Evolutionary conservation across 2,329 filamentous ascomycete species (phyloP).

Genomic region (Scedosporium aurantiacum): DNA sequence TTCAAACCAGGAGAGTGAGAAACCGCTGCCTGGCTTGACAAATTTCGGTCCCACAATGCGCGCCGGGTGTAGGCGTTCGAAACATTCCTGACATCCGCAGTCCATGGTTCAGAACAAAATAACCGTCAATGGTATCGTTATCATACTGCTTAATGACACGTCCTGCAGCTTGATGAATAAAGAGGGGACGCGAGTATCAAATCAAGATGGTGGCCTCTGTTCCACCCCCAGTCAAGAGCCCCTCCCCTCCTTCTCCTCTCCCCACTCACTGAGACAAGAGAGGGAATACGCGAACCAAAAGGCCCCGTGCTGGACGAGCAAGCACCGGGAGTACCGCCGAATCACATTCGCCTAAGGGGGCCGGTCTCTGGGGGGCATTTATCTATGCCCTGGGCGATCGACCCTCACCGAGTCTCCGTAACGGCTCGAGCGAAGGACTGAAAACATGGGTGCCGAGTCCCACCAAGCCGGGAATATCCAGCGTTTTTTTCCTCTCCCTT

Average conservation of each 20-base stretch:
- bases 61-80: background rate
- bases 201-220: background rate
- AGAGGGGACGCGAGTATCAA: background rate
- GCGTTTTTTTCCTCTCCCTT: background rate
- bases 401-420: background rate
- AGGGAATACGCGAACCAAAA: background rate
- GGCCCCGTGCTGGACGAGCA: background rate
- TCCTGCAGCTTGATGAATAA: background rate
- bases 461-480: background rate
- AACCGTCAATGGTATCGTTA: background rate
- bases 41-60: background rate
- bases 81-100: background rate
- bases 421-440: background rate
- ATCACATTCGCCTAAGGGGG: background rate
- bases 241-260: background rate
- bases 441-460: background rate
- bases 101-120: slow-evolving; percentile 1
- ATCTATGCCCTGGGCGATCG: background rate
- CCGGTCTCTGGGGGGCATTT: background rate
- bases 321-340: background rate
- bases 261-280: background rate
- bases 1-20: background rate
- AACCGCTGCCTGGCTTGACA: background rate
- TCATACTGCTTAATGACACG: background rate
- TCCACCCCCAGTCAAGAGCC: background rate